Evolutionary conservation across 768 basidiomycete species (phyloP).

Genomic region (Hypholoma sublateritium): DNA sequence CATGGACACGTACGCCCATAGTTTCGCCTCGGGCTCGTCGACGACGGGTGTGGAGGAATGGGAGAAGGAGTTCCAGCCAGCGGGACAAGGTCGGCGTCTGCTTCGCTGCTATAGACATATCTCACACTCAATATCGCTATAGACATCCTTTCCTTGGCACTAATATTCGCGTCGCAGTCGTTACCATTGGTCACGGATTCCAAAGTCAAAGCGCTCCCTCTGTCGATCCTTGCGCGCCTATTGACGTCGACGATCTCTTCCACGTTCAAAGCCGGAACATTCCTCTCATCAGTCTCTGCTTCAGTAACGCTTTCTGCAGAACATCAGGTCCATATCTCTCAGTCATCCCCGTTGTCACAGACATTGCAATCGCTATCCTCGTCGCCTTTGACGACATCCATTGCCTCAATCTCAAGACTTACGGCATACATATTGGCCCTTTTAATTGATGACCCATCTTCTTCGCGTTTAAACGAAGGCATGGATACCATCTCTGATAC

Average conservation of each 20-base stretch:
- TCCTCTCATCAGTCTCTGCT: constrained; percentile 43
- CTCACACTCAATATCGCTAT: constrained; percentile 18
- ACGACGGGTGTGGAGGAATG: constrained; percentile 40
- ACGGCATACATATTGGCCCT: constrained; percentile 34
- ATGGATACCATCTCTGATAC: constrained; percentile 28
- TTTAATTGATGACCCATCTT: constrained; percentile 33
- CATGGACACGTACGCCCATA: constrained; percentile 54
- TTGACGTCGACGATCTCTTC: constrained; percentile 48
- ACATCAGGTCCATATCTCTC: constrained; percentile 31
- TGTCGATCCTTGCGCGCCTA: constrained; percentile 38
- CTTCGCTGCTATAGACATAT: neutral
- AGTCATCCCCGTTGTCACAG: constrained; percentile 32
- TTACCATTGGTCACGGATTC: constrained; percentile 51
- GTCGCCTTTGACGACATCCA: constrained; percentile 33
- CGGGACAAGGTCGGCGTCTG: constrained; percentile 39
- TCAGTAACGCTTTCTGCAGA: constrained; percentile 26
- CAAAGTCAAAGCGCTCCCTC: constrained; percentile 61
- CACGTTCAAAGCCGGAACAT: constrained; percentile 57
- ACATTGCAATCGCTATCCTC: constrained; percentile 35
- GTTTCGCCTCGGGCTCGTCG: constrained; percentile 17
- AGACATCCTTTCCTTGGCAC: constrained; percentile 47
- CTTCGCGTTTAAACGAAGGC: constrained; percentile 27
- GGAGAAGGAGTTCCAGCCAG: constrained; percentile 70
- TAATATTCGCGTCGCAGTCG: constrained; percentile 62
- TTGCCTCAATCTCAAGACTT: constrained; percentile 35